Percentiles rank a stretch among this genome's conserved stretches.
Conservation (phyloP, 306 rosid species). For the Crataegus laevigata region DNA sequence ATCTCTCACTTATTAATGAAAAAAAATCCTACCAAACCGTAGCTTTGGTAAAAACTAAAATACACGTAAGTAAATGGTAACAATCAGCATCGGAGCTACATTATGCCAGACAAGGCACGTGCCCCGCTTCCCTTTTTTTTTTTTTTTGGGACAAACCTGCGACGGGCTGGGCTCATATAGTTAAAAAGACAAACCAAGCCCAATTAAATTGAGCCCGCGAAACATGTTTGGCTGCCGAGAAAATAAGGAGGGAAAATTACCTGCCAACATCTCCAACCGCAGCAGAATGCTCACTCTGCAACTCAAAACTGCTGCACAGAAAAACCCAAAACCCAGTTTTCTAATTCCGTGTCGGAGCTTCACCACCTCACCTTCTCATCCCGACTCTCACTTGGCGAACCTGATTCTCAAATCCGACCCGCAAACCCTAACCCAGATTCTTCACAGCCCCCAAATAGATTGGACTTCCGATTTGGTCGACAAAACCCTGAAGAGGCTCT, state of each 20-base stretch:
- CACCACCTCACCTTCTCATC: constrained; percentile 17
- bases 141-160: neutral
- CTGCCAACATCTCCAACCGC: neutral
- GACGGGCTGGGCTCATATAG: neutral
- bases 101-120: accelerated
- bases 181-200: neutral
- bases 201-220: neutral
- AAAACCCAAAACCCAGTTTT: constrained; percentile 5
- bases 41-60: no score
- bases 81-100: neutral
- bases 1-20: no score
- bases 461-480: constrained; percentile 56
- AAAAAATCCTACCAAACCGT: accelerated
- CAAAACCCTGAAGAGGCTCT: constrained; percentile 58
- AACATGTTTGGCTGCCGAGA: constrained; percentile 6
- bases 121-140: no score
- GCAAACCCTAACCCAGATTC: constrained; percentile 31
- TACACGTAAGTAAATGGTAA: no score
- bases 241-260: neutral
- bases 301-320: neutral
- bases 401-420: constrained; percentile 52
- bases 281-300: constrained; percentile 7
- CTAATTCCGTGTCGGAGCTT: constrained; percentile 4
- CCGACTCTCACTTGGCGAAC: constrained; percentile 33
- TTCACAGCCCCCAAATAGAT: constrained; percentile 26